Evolutionary conservation across 352 stramenopile species (phyloP).

Genomic region (Phytopythium helicoides): DNA sequence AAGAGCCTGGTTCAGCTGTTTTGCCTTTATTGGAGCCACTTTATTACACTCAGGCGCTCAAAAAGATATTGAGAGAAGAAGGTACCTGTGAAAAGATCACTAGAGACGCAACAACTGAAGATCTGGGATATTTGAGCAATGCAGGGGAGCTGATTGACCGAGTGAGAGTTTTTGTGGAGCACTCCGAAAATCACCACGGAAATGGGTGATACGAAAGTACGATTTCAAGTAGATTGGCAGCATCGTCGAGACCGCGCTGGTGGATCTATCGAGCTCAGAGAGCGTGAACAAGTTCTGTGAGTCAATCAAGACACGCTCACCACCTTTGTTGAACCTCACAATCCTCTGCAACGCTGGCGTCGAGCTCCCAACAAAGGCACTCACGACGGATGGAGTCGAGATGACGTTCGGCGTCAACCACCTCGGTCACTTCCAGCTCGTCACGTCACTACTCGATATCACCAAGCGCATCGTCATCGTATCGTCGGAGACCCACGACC

Average conservation of each 20-base stretch:
- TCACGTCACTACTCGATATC: conserved; percentile 14
- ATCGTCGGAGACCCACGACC: conserved; percentile 24
- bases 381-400: conserved; percentile 35
- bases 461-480: conserved; percentile 25
- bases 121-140: too few species aligned
- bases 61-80: too few species aligned
- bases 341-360: conserved; percentile 46
- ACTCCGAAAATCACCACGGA: too few species aligned
- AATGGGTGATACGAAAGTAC: too few species aligned
- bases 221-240: conserved; percentile 20
- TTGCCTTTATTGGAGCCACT: too few species aligned
- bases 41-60: too few species aligned
- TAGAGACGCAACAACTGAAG: too few species aligned
- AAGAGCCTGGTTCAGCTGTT: too few species aligned
- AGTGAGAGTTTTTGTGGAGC: too few species aligned
- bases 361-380: conserved; percentile 13
- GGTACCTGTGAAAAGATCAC: too few species aligned
- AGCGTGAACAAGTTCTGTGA: conserved; percentile 22
- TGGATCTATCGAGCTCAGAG: too few species aligned
- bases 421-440: conserved; percentile 36
- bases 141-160: too few species aligned
- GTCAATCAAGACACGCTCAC: conserved; percentile 19
- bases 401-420: conserved; percentile 36
- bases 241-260: conserved; percentile 8
- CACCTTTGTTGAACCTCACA: conserved; percentile 1